Base-by-base conservation (phyloP, 176 grass and related monocot genomes). In the Puccinellia tenuiflora region DNA sequence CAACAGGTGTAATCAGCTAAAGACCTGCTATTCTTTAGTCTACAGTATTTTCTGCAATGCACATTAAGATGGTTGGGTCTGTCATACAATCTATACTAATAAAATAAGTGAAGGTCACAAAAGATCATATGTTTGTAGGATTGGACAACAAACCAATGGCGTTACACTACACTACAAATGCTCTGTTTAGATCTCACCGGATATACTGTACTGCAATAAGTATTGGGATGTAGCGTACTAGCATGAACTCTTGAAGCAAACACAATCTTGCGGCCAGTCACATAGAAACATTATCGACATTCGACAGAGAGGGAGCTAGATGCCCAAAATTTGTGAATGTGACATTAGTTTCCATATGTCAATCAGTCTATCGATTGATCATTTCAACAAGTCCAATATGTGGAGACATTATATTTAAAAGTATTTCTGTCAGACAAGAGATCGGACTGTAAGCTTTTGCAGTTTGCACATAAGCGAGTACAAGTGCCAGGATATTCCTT, bases 101-200 rank as follows among this genome's bases (percentile, higher is more conserved):
- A 76, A 61, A 86, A 35, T n/a, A 82, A 70, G 78, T 82, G 31
- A 46, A 77, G 43, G 15, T 43, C 51, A 33, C 20, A 46, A 35
- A 45, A 30, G 20, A 74, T 31, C 17, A 63, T 34, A 26, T 43
- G 7, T 85, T 29, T 78, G 21, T 68, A 81, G 14, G 65, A 82
- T 86, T 62, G 26, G 42, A 29, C 47, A 66, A 16, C 40, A 81
- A 62, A 71, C 29, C 1, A 75, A 77, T 42, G 38, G 9, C 28
- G 73, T 84, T 84, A 57, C 15, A 43, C 30, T 30, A 17, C 64
- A 75, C 60, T 68, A 85, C 50, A 40, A 70, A 84, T 56, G 68
- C 68, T 7, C 53, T 62, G 31, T 70, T 24, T 56, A 35, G 0
- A 73, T 73, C 42, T 48, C 69, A 73, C 48, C 69, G 0, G 69